Conservation (phyloP, 768 basidiomycete genomes). For the Atractiella rhizophila region DNA sequence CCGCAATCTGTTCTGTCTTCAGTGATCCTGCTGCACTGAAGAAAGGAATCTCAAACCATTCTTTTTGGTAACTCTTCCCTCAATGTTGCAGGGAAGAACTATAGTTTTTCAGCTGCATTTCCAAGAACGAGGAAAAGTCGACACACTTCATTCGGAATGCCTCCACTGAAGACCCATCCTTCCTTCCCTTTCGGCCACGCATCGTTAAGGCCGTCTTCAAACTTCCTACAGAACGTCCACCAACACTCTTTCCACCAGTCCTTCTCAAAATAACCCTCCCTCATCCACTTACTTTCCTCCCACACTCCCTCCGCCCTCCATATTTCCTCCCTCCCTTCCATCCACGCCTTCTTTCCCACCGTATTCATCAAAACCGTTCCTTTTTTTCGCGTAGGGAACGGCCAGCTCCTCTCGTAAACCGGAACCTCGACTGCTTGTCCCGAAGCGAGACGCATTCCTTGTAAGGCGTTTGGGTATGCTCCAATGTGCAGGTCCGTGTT, state of each 20-base stretch:
- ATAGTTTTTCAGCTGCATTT: neutral
- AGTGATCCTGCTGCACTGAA: too few relatives aligned
- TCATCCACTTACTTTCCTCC: slow-evolving; percentile 48
- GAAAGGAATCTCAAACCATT: too few relatives aligned
- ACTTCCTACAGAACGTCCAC: slow-evolving; percentile 44
- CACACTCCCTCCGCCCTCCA: slow-evolving; percentile 89
- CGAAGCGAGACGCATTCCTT: slow-evolving; percentile 65
- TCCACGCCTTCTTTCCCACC: slow-evolving; percentile 35
- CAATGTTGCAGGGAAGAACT: slow-evolving; percentile 63
- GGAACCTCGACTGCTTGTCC: slow-evolving; percentile 60
- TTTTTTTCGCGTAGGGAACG: slow-evolving; percentile 17
- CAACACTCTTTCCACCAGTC: slow-evolving; percentile 75
- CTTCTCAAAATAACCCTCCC: slow-evolving; percentile 49
- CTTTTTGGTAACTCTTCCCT: slow-evolving; percentile 34
- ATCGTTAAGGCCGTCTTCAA: slow-evolving; percentile 34
- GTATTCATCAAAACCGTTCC: neutral
- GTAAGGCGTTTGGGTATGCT: slow-evolving; percentile 36
- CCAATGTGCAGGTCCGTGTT: slow-evolving; percentile 74
- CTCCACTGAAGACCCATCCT: slow-evolving; percentile 39
- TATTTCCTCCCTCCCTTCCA: slow-evolving; percentile 36
- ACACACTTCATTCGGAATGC: slow-evolving; percentile 73
- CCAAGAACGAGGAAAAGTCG: neutral
- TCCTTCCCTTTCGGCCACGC: slow-evolving; percentile 31
- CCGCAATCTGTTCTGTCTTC: too few relatives aligned
- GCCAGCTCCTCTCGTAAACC: slow-evolving; percentile 62